A percentile compares a stretch with the other conserved stretches of the same genome.
phyloP scores from a whole-genome alignment of 1,284 basidiomycete genomes.

The Trichosporon ovoides region DNA sequence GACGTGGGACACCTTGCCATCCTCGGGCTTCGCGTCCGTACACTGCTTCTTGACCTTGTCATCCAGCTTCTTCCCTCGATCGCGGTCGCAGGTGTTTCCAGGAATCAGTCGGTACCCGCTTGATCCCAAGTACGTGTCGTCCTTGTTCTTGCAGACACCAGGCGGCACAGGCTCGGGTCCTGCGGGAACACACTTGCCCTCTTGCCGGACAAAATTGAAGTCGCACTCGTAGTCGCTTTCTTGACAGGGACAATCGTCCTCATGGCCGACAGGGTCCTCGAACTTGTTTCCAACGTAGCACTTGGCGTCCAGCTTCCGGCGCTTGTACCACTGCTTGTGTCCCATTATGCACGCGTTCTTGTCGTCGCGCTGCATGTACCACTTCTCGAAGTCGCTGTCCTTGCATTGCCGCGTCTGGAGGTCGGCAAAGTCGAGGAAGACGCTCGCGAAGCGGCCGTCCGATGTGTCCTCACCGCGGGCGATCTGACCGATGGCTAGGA shows the following conservation, averaged over 20 bases:
- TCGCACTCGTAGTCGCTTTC: constrained; percentile 82
- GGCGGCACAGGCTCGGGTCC: constrained; percentile 81
- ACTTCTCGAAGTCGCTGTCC: constrained; percentile 74
- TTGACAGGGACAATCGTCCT: constrained; percentile 76
- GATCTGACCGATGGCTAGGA: constrained; percentile 74
- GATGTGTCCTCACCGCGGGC: constrained; percentile 57
- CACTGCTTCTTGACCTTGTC: constrained; percentile 58
- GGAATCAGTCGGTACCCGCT: constrained; percentile 90
- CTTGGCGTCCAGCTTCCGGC: constrained; percentile 74
- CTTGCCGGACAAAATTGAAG: constrained; percentile 55
- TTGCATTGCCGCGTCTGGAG: constrained; percentile 66
- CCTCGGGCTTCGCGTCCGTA: constrained; percentile 60
- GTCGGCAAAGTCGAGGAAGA: constrained; percentile 79
- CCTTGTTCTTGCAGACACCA: constrained; percentile 62
- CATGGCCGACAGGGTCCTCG: constrained; percentile 71
- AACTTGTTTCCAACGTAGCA: constrained; percentile 94
- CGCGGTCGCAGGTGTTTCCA: constrained; percentile 75
- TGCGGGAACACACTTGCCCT: constrained; percentile 66
- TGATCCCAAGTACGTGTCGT: constrained; percentile 73
- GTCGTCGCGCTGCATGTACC: constrained; percentile 69
- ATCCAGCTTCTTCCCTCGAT: constrained; percentile 59
- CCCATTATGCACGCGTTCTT: constrained; percentile 87
- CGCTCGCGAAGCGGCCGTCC: constrained; percentile 63
- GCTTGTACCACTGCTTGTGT: constrained; percentile 91
- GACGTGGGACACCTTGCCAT: constrained; percentile 55